Conservation (phyloP, 139 green algal genomes). For the Micromonas commoda region DNA sequence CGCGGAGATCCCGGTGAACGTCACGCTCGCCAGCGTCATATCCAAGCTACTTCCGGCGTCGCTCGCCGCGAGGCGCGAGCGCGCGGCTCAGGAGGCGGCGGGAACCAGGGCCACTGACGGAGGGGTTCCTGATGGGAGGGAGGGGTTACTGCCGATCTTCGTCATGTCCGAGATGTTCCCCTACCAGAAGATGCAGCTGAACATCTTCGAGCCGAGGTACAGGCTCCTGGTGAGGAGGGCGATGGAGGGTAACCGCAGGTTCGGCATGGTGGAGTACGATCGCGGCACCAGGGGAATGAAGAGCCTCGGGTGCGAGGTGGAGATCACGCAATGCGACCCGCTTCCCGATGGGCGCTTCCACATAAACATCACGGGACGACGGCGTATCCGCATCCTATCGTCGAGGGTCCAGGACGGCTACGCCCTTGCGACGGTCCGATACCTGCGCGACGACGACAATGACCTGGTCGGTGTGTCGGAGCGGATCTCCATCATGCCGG, state of each 20-base stretch:
- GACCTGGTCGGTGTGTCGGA: neutral
- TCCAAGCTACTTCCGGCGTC: neutral
- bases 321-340: slow-evolving; percentile 68
- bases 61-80: neutral
- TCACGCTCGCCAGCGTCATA: neutral
- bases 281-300: no score
- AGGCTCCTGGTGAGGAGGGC: slow-evolving; percentile 74
- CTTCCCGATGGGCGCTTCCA: slow-evolving; percentile 59
- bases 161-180: slow-evolving; percentile 81
- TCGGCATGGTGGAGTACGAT: slow-evolving; percentile 55
- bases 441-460: neutral
- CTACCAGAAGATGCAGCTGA: slow-evolving; percentile 74
- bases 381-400: neutral
- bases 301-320: slow-evolving; percentile 55
- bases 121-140: neutral
- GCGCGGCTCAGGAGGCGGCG: neutral
- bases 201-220: slow-evolving; percentile 96
- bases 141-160: slow-evolving; percentile 67
- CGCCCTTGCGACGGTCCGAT: neutral
- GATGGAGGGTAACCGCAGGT: slow-evolving; percentile 58
- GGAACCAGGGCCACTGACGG: neutral
- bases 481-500: no score
- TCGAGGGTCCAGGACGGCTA: neutral
- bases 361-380: neutral
- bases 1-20: neutral